phyloP scores from a whole-genome alignment of 441 rosid species.

The Pelargonium cotyledonis region DNA sequence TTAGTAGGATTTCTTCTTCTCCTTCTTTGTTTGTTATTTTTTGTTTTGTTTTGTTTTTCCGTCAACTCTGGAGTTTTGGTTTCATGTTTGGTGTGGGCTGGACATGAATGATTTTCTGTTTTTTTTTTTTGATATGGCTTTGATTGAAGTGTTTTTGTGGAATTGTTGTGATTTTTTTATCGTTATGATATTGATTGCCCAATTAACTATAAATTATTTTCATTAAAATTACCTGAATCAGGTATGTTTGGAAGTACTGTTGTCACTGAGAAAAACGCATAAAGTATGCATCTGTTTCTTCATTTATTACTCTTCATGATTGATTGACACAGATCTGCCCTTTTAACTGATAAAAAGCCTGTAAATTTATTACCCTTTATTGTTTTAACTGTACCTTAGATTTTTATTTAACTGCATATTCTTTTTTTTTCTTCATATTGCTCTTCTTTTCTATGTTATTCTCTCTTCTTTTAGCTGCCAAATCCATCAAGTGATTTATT shows the following conservation, averaged over 20 bases:
- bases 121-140: not conserved
- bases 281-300: not conserved
- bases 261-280: not conserved
- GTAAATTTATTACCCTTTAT: not conserved
- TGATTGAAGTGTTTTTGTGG: not conserved
- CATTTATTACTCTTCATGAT: constrained; percentile 4
- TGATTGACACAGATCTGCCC: constrained; percentile 3
- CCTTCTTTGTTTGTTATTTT: not conserved
- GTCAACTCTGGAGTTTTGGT: too few relatives aligned
- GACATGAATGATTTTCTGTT: not conserved
- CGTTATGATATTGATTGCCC: not conserved
- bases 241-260: constrained; percentile 1
- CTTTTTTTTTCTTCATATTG: not conserved
- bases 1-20: not conserved
- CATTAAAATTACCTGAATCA: not conserved
- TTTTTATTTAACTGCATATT: constrained; percentile 3
- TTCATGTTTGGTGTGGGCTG: too few relatives aligned
- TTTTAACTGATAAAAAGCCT: constrained; percentile 12
- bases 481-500: not conserved
- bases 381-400: not conserved
- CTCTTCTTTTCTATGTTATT: not conserved
- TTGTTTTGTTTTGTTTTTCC: not conserved
- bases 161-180: not conserved
- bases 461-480: not conserved
- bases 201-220: not conserved